A percentile compares a stretch with the other conserved stretches of the same genome.
Conservation (phyloP, 2,329 filamentous ascomycete species). For the Talaromyces sp. region DNA sequence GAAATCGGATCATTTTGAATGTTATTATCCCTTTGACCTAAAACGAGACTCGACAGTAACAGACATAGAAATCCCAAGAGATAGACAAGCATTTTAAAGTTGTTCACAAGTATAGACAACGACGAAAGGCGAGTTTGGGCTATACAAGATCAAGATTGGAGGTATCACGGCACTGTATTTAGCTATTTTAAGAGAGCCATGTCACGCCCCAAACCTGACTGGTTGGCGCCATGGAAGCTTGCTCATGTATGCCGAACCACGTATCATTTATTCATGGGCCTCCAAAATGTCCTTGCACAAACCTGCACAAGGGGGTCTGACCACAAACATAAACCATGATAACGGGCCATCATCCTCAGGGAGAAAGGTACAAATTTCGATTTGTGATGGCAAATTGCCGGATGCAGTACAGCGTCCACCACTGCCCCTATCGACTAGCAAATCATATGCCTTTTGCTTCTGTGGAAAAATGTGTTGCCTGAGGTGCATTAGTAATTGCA, state of each 20-base stretch:
- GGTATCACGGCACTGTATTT: background rate
- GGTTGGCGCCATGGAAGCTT: background rate
- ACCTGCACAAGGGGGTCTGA: background rate
- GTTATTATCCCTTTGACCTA: background rate
- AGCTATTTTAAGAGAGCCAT: background rate
- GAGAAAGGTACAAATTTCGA: background rate
- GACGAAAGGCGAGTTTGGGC: too few relatives aligned
- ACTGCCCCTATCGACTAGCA: background rate
- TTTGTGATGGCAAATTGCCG: background rate
- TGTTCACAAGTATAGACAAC: background rate
- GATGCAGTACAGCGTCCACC: background rate
- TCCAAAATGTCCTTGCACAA: background rate
- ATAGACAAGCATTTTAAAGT: background rate
- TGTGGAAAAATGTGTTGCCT: background rate
- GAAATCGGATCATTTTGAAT: constrained; percentile 8
- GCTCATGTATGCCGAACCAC: background rate
- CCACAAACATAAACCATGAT: background rate
- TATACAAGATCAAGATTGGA: background rate
- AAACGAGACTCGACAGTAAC: background rate
- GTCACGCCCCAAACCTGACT: background rate
- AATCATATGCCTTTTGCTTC: background rate
- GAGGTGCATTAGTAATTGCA: background rate
- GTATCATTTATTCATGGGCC: background rate
- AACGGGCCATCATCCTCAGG: background rate
- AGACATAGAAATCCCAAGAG: background rate